Base-by-base conservation (phyloP, 2,329 filamentous ascomycete genomes). In the Ophidiomyces ophidiicola region DNA sequence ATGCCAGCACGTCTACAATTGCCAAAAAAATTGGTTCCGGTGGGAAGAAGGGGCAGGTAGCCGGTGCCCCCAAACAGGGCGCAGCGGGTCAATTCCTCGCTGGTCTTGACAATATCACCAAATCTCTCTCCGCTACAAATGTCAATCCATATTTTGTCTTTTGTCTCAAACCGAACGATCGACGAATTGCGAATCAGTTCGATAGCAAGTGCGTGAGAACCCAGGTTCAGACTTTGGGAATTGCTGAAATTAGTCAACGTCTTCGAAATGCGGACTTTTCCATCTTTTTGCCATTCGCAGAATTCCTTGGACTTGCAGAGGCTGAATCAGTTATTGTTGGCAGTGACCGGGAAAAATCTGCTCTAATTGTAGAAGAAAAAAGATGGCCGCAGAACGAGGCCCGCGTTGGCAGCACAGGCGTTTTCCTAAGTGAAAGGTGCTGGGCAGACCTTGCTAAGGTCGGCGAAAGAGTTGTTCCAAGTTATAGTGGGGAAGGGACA, bases 131-230 rank as follows among this genome's bases (percentile, higher is more conserved):
- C 2, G 77, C 82, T 2, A 74, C 80, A 3, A 83, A 86, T 53
- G 82, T 86, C 7, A 98, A 98, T 53, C 76, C 82, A 1, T 98
- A 98, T 62, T 96, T 94, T 51, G 75, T 98, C 31, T 94, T 98
- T 62, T 98, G 90, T 54, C 64, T 98, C 47, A 98, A 98, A 63
- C 88, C 90, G 15, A 98, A 98, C 51, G 90, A 98, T 57, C 76
- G 90, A 38, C 78, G 90, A 35, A 98, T 98, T 49, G 88, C 90
- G 45, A 98, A 98, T 50, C 90, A 98, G 55, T 98, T 96, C 52
- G 90, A 98, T 60, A 94, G 86, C 72, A 96, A 96, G 61, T 98
- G 90, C 57, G 90, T 98, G 15, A 79, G 90, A 3, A 83, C 82
- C 7, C 90, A 98, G 57, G 74, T 98, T 1, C 88, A 96, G 56